Evolutionary conservation across 257 asterid genomes (phyloP).

Genomic region (Marsdenia floribunda): DNA sequence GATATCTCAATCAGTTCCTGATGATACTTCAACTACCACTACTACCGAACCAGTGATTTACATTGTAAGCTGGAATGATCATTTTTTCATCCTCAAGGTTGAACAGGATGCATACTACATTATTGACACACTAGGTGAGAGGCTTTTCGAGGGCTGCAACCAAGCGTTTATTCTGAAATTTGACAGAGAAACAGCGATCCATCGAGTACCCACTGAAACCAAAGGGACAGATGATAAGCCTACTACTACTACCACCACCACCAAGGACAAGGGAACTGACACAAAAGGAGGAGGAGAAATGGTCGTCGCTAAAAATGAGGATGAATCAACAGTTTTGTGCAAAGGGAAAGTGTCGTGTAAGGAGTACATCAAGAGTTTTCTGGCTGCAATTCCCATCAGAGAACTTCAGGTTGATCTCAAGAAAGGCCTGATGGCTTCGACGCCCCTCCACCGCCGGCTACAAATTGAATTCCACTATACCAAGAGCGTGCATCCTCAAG

Average conservation of each 20-base stretch:
- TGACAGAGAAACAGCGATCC: slow-evolving; percentile 49
- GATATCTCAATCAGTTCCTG: slow-evolving; percentile 30
- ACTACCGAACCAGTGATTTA: slow-evolving; percentile 32
- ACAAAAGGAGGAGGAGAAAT: slow-evolving; percentile 18
- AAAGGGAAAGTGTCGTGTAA: slow-evolving; percentile 27
- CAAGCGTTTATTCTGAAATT: slow-evolving; percentile 78
- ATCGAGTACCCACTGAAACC: slow-evolving; percentile 23
- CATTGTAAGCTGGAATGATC: slow-evolving; percentile 87
- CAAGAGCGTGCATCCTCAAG: slow-evolving; percentile 11
- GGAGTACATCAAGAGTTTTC: slow-evolving; percentile 33
- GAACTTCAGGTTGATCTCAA: slow-evolving; percentile 30
- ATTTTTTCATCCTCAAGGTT: slow-evolving; percentile 65
- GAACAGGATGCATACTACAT: slow-evolving; percentile 64
- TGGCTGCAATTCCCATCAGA: slow-evolving; percentile 40
- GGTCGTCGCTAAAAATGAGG: slow-evolving; percentile 13
- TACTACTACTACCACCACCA: not conserved
- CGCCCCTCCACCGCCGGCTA: slow-evolving; percentile 35
- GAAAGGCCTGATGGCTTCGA: slow-evolving; percentile 31
- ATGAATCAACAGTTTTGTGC: slow-evolving; percentile 29
- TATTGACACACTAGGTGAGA: slow-evolving; percentile 81
- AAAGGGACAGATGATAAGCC: slow-evolving; percentile 27
- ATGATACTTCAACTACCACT: slow-evolving; percentile 10
- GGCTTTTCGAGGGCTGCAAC: slow-evolving; percentile 79
- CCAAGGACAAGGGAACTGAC: slow-evolving; percentile 12
- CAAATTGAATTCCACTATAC: slow-evolving; percentile 37